A percentile compares a stretch with the other conserved stretches of the same genome.
These are phyloP conservation scores for Rutidosis leptorrhynchoides DNA, from an alignment of 129 eudicot species.

Conservation along the genomic window DNA sequence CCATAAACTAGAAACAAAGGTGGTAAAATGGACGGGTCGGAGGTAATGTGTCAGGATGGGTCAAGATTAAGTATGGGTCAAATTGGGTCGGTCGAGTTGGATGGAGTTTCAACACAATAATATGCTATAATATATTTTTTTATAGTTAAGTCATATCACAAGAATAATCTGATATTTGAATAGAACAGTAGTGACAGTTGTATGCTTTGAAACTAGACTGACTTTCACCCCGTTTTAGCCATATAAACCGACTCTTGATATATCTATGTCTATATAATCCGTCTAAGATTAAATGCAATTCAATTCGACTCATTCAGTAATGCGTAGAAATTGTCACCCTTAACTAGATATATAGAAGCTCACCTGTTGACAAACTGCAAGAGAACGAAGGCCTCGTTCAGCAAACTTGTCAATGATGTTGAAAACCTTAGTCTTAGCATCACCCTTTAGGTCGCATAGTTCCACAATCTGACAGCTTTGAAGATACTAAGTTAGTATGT, in stretches of 20 bases:
- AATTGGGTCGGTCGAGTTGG: background rate
- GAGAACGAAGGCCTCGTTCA: conserved; percentile 90
- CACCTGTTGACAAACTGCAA: conserved; percentile 65
- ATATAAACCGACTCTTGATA: background rate
- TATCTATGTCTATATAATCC: background rate
- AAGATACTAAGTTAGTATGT: conserved; percentile 19
- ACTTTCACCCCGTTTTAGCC: too few relatives aligned
- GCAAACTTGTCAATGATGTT: conserved; percentile 79
- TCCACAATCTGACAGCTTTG: conserved; percentile 56
- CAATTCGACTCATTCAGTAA: background rate
- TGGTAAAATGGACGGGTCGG: background rate
- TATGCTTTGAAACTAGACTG: too few relatives aligned
- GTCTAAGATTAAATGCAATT: background rate
- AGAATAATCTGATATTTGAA: too few relatives aligned
- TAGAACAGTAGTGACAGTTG: too few relatives aligned
- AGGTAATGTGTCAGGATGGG: background rate
- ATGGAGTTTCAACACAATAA: background rate
- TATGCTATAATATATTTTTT: too few relatives aligned
- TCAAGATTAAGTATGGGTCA: background rate
- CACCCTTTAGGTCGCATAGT: conserved; percentile 53
- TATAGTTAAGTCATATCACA: too few relatives aligned
- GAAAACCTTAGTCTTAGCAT: conserved; percentile 52
- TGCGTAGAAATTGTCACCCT: background rate
- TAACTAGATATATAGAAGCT: conserved; percentile 8
- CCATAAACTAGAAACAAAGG: background rate